phyloP scores from a whole-genome alignment of 106 monocot species.

The Ottelia alismoides region DNA sequence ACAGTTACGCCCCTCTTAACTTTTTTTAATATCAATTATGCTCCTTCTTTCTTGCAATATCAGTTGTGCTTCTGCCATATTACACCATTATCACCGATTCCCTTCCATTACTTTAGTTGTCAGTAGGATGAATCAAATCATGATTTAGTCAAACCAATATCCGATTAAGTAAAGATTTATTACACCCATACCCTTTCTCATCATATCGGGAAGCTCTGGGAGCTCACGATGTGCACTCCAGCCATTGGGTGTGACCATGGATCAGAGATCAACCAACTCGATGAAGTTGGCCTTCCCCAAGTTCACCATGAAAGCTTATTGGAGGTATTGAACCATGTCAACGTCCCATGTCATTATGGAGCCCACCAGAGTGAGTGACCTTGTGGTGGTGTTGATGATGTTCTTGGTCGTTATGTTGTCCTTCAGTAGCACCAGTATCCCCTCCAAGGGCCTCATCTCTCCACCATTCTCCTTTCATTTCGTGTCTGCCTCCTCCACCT shows the following conservation, averaged over 20 bases:
- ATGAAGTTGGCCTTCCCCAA: constrained; percentile 68
- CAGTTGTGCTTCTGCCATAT: too few species aligned
- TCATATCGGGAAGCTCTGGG: too few species aligned
- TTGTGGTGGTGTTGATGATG: constrained; percentile 49
- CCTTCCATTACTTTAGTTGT: too few species aligned
- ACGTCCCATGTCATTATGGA: constrained; percentile 38
- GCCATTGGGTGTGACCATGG: constrained; percentile 16
- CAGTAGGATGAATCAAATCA: too few species aligned
- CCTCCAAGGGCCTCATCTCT: constrained; percentile 13
- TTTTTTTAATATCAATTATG: too few species aligned
- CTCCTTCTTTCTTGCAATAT: too few species aligned
- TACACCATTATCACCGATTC: too few species aligned
- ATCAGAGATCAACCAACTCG: constrained; percentile 59
- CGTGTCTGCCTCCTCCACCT: constrained; percentile 27
- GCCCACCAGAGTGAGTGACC: constrained; percentile 50
- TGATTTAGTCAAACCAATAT: too few species aligned
- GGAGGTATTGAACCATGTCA: constrained; percentile 28
- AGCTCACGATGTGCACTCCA: constrained; percentile 61
- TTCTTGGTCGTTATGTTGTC: constrained; percentile 46
- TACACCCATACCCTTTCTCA: too few species aligned
- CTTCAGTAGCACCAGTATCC: constrained; percentile 43
- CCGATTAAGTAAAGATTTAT: too few species aligned
- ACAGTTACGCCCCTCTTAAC: too few species aligned
- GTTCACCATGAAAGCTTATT: constrained; percentile 39
- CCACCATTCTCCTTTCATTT: neutral